Evolutionary conservation across 2,329 filamentous ascomycete genomes (phyloP), one percentile per base, ranked within the genome.

Genomic region (Pseudogymnoascus sp.): DNA sequence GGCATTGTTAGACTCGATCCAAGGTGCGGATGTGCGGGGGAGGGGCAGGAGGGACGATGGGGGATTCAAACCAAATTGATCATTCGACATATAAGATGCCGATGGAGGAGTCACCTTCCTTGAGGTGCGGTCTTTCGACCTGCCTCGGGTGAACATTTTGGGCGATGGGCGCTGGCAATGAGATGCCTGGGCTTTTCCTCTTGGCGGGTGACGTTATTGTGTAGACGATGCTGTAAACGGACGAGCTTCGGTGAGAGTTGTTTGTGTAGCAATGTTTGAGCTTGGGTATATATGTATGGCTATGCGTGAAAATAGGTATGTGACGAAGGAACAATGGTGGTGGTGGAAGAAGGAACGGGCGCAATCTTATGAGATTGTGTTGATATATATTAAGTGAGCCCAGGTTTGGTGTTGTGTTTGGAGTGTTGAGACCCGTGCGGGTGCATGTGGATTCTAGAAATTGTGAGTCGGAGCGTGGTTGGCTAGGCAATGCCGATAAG

Each of bases 11-110:
- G 62, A 61, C 63, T 66, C 54, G 66, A 9, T n/a, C 14, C 22
- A 28, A 12, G 14, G 60, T 28, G 37, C 37, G 59, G 41, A 60
- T 60, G 58, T 18, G 14, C 30, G 25, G 37, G 60, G 38, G 20
- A 62, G 14, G 20, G 61, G 28, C 63, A 66, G 57, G 58, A 60
- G 58, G 63, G 64, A 61, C 66, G 61, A 2, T 37, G 30, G 25
- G 30, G 25, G n/a, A 11, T 62, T 60, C 78, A 69, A 77, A 87
- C 85, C 84, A 68, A 87, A 86, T 71, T 88, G 83, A 59, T 87
- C 83, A 70, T 81, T 85, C 62, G 78, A 79, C 84, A 88, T 87
- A 73, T 86, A 86, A 22, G 79, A 77, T 34, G 83, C 79, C 58
- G 83, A 82, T 60, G 84, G 83, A 63, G 84, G 81, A 66, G 82